Percentiles rank a stretch among this genome's conserved stretches.
These are phyloP conservation scores for Gymnopilus dilepis DNA, from an alignment of 768 basidiomycete genomes.

Conservation along the genomic window DNA sequence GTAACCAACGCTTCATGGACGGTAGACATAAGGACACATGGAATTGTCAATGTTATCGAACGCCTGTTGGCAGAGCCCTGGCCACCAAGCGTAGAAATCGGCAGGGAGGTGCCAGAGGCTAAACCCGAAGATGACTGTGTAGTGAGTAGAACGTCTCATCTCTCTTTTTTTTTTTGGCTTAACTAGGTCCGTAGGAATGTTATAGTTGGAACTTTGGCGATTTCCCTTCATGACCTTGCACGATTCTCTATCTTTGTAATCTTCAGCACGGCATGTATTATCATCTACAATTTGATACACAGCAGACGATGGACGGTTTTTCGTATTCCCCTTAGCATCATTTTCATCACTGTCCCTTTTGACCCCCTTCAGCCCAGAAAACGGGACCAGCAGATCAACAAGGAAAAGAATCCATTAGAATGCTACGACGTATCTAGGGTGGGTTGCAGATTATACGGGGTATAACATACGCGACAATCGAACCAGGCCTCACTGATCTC, in stretches of 20 bases:
- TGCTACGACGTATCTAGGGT: no score
- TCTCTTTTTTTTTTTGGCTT: neutral
- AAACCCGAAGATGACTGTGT: constrained; percentile 68
- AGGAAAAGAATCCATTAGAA: no score
- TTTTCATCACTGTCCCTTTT: no score
- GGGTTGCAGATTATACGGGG: neutral
- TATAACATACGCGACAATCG: neutral
- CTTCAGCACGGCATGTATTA: neutral
- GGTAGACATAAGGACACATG: constrained; percentile 81
- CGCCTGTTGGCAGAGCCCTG: constrained; percentile 73
- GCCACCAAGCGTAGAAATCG: constrained; percentile 63
- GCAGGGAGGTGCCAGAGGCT: constrained; percentile 66
- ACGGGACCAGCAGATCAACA: no score
- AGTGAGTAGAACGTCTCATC: constrained; percentile 54
- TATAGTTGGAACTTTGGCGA: constrained; percentile 75
- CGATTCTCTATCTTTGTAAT: neutral
- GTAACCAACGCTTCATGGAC: constrained; percentile 86
- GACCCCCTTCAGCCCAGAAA: no score
- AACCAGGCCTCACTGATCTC: neutral
- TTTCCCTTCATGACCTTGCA: constrained; percentile 19
- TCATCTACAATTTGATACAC: neutral
- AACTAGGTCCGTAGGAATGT: constrained; percentile 54
- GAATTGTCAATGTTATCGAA: constrained; percentile 81
- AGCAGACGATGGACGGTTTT: neutral
- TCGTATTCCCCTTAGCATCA: no score